These are phyloP conservation scores for Bondarzewia mesenterica DNA, from an alignment of 1,284 basidiomycete genomes.

Conservation along the genomic window DNA sequence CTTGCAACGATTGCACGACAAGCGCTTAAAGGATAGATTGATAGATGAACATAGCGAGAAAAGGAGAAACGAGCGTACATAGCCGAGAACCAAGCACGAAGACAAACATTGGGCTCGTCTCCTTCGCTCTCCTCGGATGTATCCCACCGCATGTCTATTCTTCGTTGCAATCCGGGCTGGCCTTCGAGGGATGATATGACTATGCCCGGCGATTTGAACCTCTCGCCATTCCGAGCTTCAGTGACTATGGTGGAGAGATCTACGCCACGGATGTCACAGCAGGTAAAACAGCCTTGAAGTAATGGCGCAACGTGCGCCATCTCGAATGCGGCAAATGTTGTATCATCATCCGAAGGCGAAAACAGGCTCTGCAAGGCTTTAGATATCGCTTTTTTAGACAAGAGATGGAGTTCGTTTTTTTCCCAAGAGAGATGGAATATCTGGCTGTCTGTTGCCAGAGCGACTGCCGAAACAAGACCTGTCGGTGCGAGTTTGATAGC, in stretches of 20 bases:
- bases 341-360: too few relatives aligned
- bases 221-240: neutral
- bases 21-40: slow-evolving; percentile 3
- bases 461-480: neutral
- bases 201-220: neutral
- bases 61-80: slow-evolving; percentile 16
- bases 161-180: neutral
- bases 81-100: slow-evolving; percentile 31
- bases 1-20: neutral
- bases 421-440: neutral
- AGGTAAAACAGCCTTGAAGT: neutral
- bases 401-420: neutral
- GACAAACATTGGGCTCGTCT: slow-evolving; percentile 7
- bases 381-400: neutral
- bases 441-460: neutral
- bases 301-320: neutral
- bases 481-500: neutral
- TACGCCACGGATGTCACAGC: neutral
- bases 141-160: slow-evolving; percentile 1
- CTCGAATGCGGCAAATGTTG: neutral
- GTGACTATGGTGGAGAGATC: neutral
- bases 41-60: neutral
- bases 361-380: neutral
- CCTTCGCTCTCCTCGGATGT: neutral
- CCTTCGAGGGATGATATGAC: neutral